Conservation (phyloP, 352 stramenopile genomes). For the Phytophthora tentaculata region DNA sequence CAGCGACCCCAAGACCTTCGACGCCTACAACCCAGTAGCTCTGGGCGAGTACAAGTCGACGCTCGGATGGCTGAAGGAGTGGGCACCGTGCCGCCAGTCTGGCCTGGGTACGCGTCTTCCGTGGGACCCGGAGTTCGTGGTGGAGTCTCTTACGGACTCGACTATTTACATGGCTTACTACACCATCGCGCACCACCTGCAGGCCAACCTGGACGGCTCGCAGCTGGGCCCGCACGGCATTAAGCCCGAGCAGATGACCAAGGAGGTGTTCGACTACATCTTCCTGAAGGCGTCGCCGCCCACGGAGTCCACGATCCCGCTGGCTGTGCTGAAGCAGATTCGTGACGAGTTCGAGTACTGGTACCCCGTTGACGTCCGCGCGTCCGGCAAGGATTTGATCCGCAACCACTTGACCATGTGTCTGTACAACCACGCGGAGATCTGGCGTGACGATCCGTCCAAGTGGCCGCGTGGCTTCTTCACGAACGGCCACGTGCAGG, state of each 20-base stretch:
- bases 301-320: slow-evolving; percentile 85
- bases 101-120: slow-evolving; percentile 96
- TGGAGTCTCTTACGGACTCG: slow-evolving; percentile 99
- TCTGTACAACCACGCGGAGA: slow-evolving; percentile 99
- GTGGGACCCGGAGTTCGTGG: slow-evolving; percentile 99
- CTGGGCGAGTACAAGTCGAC: slow-evolving; percentile 97
- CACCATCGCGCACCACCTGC: slow-evolving; percentile 98
- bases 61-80: slow-evolving; percentile 99
- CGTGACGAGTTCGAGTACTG: slow-evolving; percentile 99
- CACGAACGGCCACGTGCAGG: slow-evolving; percentile 98
- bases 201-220: slow-evolving; percentile 95
- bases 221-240: slow-evolving; percentile 88
- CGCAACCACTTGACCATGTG: slow-evolving; percentile 99
- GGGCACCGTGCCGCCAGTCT: slow-evolving; percentile 98
- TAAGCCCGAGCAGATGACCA: slow-evolving; percentile 89
- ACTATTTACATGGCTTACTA: slow-evolving; percentile 99
- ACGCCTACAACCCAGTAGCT: slow-evolving; percentile 93
- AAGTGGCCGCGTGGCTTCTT: slow-evolving; percentile 99
- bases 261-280: slow-evolving; percentile 99
- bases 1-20: slow-evolving; percentile 91
- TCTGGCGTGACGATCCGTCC: slow-evolving; percentile 97
- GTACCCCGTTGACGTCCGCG: slow-evolving; percentile 99
- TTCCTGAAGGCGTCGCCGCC: slow-evolving; percentile 93
- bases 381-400: slow-evolving; percentile 97
- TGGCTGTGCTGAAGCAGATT: slow-evolving; percentile 94